Percentiles rank a stretch among this genome's conserved stretches.
Conservation (phyloP, 352 stramenopile genomes). For the Peronospora destructor region DNA sequence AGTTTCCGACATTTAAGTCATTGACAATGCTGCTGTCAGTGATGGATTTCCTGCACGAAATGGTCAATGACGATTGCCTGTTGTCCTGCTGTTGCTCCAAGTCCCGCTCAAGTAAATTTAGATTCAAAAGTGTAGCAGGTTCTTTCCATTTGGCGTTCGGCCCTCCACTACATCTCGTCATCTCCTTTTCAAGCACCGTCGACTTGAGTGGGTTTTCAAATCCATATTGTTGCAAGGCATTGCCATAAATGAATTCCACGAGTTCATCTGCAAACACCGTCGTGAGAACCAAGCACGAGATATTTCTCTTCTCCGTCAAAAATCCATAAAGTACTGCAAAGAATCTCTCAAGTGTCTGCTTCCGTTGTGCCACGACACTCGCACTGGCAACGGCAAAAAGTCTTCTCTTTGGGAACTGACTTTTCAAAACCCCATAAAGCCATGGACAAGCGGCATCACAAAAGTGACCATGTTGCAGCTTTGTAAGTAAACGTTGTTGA, state of each 20-base stretch:
- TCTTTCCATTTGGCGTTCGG: constrained; percentile 16
- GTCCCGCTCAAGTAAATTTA: constrained; percentile 5
- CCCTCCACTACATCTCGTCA: constrained; percentile 1
- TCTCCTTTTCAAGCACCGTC: background rate
- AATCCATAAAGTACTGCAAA: constrained; percentile 53
- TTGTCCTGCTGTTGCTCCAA: background rate
- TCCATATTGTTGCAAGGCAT: constrained; percentile 42
- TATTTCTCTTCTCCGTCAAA: constrained; percentile 53
- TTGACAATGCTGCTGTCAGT: constrained; percentile 29
- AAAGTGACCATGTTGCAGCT: constrained; percentile 64
- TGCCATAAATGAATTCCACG: constrained; percentile 60
- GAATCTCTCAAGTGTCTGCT: constrained; percentile 49
- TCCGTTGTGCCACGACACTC: constrained; percentile 37
- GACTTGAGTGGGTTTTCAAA: constrained; percentile 27
- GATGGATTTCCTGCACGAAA: constrained; percentile 15
- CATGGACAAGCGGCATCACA: constrained; percentile 64
- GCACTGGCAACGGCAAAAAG: constrained; percentile 46
- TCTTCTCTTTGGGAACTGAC: constrained; percentile 68
- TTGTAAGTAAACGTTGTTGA: constrained; percentile 58
- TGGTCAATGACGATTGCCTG: constrained; percentile 14
- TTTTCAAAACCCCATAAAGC: constrained; percentile 68
- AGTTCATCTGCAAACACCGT: constrained; percentile 35
- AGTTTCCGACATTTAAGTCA: constrained; percentile 15
- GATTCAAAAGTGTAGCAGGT: constrained; percentile 9
- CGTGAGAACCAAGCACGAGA: constrained; percentile 41